These are phyloP conservation scores for Fraxinus sp. DNA, from an alignment of 305 asterid genomes.

Conservation along the genomic window DNA sequence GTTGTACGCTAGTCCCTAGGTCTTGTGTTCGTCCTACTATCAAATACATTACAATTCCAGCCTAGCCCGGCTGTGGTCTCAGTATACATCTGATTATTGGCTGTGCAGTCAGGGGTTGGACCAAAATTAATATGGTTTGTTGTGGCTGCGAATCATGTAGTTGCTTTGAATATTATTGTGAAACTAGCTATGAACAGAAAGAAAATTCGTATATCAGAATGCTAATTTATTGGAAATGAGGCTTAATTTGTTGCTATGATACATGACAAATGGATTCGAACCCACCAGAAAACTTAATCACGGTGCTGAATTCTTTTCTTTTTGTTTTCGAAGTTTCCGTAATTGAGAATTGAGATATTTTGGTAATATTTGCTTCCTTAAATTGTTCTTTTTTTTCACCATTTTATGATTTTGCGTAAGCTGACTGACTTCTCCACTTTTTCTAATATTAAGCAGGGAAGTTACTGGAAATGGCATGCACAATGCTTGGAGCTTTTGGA, in stretches of 20 bases:
- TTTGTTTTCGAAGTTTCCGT: not conserved
- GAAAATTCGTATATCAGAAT: not conserved
- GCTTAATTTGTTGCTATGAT: not conserved
- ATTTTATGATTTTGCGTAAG: not conserved
- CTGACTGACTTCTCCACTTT: not conserved
- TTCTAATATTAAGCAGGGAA: conserved; percentile 51
- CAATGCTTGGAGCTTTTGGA: conserved; percentile 62
- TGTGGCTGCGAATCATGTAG: not conserved
- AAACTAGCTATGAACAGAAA: not conserved
- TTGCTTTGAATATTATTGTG: not conserved
- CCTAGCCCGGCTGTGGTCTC: not conserved
- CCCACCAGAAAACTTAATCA: not conserved
- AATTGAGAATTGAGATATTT: not conserved
- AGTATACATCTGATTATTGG: not conserved
- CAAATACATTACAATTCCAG: not conserved
- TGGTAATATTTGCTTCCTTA: not conserved
- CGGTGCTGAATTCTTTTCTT: not conserved
- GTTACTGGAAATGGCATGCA: conserved; percentile 68
- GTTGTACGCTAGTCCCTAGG: too few relatives aligned
- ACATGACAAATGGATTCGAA: not conserved
- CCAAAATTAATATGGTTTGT: not conserved
- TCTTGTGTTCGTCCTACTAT: too few relatives aligned
- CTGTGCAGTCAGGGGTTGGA: not conserved
- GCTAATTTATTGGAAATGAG: not conserved
- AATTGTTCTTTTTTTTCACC: not conserved